A percentile compares a stretch with the other conserved stretches of the same genome.
phyloP scores from a whole-genome alignment of 1,284 basidiomycete species.

The Leccinum pseudoinsigne region DNA sequence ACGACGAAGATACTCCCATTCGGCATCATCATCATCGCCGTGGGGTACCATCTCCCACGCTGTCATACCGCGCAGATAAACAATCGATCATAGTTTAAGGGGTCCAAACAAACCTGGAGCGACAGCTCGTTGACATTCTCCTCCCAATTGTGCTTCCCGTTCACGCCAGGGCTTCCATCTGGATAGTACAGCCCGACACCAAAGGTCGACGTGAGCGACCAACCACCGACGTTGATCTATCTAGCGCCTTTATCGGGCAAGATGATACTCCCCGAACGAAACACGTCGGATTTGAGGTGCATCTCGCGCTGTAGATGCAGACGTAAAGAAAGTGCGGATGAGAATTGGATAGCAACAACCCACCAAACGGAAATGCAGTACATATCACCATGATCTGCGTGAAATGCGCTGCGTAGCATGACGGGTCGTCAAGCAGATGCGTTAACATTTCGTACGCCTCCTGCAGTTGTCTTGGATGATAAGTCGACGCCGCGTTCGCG shows the following conservation, averaged over 20 bases:
- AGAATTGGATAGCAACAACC: no score
- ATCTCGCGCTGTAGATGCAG: slow-evolving; percentile 49
- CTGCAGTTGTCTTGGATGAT: no score
- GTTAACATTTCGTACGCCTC: no score
- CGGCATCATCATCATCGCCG: slow-evolving; percentile 48
- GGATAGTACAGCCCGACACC: slow-evolving; percentile 64
- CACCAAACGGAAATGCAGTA: no score
- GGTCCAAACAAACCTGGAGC: slow-evolving; percentile 41
- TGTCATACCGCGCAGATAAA: slow-evolving; percentile 29
- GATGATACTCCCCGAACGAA: slow-evolving; percentile 71
- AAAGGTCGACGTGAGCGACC: slow-evolving; percentile 63
- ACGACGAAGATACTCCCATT: slow-evolving; percentile 64
- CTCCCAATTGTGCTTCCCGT: slow-evolving; percentile 56
- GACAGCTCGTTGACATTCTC: slow-evolving; percentile 44
- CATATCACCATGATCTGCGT: no score
- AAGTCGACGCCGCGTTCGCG: no score
- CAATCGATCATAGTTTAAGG: background rate
- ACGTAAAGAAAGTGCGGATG: no score
- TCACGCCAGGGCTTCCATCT: slow-evolving; percentile 48
- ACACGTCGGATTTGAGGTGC: slow-evolving; percentile 74
- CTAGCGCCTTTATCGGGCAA: slow-evolving; percentile 71
- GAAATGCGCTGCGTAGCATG: no score
- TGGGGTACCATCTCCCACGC: slow-evolving; percentile 71
- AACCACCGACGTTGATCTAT: slow-evolving; percentile 72
- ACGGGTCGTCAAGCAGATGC: no score